These are phyloP conservation scores for Globisporangium spinosum DNA, from an alignment of 352 stramenopile species.

Conservation along the genomic window DNA sequence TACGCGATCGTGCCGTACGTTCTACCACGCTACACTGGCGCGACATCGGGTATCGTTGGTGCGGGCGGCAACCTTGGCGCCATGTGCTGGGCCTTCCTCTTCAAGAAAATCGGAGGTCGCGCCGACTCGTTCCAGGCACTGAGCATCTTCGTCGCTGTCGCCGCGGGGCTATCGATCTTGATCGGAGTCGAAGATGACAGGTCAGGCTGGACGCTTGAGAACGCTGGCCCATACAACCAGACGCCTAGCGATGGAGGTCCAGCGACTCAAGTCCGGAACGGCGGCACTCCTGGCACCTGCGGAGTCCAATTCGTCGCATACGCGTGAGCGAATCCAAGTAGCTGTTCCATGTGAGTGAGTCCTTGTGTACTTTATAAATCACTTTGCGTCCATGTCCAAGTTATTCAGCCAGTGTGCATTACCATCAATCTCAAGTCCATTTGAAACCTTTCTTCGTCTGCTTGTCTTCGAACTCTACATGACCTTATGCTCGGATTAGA, in stretches of 20 bases:
- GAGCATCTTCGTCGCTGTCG: slow-evolving; percentile 25
- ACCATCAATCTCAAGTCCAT: neutral
- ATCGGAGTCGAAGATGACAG: slow-evolving; percentile 8
- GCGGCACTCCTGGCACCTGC: neutral
- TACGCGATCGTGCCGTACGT: slow-evolving; percentile 66
- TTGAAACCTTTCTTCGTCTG: neutral
- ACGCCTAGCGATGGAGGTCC: neutral
- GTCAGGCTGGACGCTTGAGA: slow-evolving; percentile 1
- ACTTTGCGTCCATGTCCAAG: neutral
- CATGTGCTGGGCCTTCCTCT: slow-evolving; percentile 39
- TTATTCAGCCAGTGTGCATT: neutral
- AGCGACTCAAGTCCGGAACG: neutral
- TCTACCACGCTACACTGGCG: slow-evolving; percentile 34
- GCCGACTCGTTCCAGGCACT: slow-evolving; percentile 27
- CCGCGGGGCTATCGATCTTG: slow-evolving; percentile 8
- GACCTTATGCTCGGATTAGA: neutral
- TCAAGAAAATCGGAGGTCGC: slow-evolving; percentile 26
- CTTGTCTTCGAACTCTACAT: neutral
- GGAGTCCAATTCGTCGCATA: slow-evolving; percentile 3
- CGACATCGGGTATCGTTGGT: slow-evolving; percentile 32
- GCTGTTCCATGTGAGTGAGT: neutral
- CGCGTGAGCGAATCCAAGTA: neutral
- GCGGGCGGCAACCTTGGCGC: slow-evolving; percentile 39
- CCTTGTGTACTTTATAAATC: neutral
- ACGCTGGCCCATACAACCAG: neutral